A percentile compares a stretch with the other conserved stretches of the same genome.
These are phyloP conservation scores for Fonsecaea pedrosoi DNA, from an alignment of 2,329 filamentous ascomycete species.

Conservation along the genomic window DNA sequence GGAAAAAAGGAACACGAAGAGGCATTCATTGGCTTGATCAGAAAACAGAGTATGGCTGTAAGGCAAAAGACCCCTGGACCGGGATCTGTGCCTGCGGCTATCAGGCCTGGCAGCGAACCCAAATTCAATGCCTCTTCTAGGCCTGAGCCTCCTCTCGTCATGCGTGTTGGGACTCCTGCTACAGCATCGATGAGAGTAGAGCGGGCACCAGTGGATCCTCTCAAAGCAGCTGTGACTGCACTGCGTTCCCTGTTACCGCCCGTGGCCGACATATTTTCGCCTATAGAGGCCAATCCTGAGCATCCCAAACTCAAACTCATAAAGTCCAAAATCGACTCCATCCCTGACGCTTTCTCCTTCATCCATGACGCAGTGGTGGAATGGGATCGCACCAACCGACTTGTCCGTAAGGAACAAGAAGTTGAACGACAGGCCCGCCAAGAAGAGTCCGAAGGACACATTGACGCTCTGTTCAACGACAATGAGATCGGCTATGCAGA, in stretches of 20 bases:
- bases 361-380: slow-evolving; percentile 49
- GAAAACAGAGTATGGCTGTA: slow-evolving; percentile 50
- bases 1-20: slow-evolving; percentile 48
- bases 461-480: slow-evolving; percentile 62
- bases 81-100: slow-evolving; percentile 42
- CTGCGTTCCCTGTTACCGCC: slow-evolving; percentile 29
- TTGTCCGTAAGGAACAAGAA: slow-evolving; percentile 55
- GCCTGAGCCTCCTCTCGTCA: slow-evolving; percentile 44
- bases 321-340: slow-evolving; percentile 28
- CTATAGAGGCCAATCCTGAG: slow-evolving; percentile 11
- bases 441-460: slow-evolving; percentile 59
- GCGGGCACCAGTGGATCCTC: slow-evolving; percentile 12
- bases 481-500: slow-evolving; percentile 65
- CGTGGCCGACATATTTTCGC: slow-evolving; percentile 11
- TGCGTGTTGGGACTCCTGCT: slow-evolving; percentile 41
- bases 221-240: slow-evolving; percentile 26
- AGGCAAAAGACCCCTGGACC: slow-evolving; percentile 30
- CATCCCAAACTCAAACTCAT: slow-evolving; percentile 29
- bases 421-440: slow-evolving; percentile 57
- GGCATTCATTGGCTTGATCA: slow-evolving; percentile 56
- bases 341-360: slow-evolving; percentile 53
- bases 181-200: neutral
- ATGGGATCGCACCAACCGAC: slow-evolving; percentile 57
- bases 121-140: slow-evolving; percentile 28
- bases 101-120: slow-evolving; percentile 40